Conservation (phyloP, 2,329 filamentous ascomycete genomes). For the Cladosporium sp. region DNA sequence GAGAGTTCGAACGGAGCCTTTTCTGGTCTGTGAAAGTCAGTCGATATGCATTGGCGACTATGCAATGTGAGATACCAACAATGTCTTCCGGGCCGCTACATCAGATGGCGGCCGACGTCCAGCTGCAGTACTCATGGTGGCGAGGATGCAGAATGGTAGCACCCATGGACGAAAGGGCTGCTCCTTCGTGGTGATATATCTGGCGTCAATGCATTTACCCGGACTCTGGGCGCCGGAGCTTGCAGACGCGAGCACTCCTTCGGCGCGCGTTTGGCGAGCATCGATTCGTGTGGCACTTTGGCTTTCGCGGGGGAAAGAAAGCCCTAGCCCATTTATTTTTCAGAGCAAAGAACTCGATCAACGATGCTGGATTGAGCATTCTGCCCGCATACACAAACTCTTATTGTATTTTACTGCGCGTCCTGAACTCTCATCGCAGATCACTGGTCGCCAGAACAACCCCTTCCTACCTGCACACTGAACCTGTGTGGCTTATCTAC, state of each 20-base stretch:
- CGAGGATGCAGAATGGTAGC: not conserved
- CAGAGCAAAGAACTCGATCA: not conserved
- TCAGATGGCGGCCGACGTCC: not conserved
- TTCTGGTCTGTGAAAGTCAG: not conserved
- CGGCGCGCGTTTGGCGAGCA: not conserved
- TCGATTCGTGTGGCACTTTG: not conserved
- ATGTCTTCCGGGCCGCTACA: not conserved
- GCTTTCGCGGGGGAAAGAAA: constrained; percentile 2
- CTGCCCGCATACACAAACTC: not conserved
- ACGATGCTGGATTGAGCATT: not conserved
- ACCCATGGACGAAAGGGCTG: not conserved
- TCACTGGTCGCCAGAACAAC: not conserved
- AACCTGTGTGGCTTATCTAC: not conserved
- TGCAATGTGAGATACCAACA: not conserved
- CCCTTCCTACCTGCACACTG: not conserved
- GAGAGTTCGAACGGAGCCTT: constrained; percentile 35
- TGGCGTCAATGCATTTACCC: constrained; percentile 10
- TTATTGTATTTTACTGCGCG: not conserved
- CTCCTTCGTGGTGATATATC: not conserved
- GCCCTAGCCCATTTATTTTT: constrained; percentile 1
- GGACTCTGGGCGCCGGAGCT: not conserved
- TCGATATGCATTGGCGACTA: not conserved
- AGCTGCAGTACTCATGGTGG: not conserved
- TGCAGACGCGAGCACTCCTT: not conserved
- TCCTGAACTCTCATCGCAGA: not conserved